Conservation (phyloP, 2,329 filamentous ascomycete species). For the Penicillium expansum region DNA sequence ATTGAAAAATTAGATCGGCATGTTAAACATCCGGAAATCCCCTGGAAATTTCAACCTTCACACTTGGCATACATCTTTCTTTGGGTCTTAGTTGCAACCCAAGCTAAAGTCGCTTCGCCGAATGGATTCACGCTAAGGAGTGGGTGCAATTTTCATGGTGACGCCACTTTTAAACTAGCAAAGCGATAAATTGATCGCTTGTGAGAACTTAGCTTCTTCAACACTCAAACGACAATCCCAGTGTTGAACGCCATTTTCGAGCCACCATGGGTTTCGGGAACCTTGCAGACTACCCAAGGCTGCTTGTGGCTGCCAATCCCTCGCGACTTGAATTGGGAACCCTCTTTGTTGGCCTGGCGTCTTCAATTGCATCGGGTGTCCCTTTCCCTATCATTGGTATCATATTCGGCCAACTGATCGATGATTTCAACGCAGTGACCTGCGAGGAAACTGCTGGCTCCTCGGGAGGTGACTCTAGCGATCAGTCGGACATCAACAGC, state of each 20-base stretch:
- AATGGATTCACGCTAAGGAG: constrained; percentile 9
- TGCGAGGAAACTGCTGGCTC: constrained; percentile 16
- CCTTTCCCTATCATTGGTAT: constrained; percentile 43
- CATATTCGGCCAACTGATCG: constrained; percentile 41
- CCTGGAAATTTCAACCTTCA: background rate
- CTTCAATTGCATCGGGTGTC: constrained; percentile 39
- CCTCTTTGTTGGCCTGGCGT: constrained; percentile 28
- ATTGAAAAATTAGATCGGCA: constrained; percentile 1
- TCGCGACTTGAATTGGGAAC: constrained; percentile 31
- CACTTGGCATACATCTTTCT: constrained; percentile 2
- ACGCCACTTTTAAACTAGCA: background rate
- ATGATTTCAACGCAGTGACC: constrained; percentile 38
- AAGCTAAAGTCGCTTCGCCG: constrained; percentile 1
- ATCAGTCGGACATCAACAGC: constrained; percentile 38
- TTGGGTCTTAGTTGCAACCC: background rate
- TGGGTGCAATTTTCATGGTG: constrained; percentile 6
- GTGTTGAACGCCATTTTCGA: constrained; percentile 4
- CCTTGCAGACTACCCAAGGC: constrained; percentile 34
- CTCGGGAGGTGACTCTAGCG: constrained; percentile 16
- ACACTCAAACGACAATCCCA: constrained; percentile 6
- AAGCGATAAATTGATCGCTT: constrained; percentile 5
- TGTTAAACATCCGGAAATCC: constrained; percentile 4
- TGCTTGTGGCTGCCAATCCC: constrained; percentile 40
- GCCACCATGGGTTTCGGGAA: constrained; percentile 30
- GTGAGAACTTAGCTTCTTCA: constrained; percentile 9